Conservation (phyloP, 371 early-diverging fungal genomes). For the Neoconidiobolus thromboides region DNA sequence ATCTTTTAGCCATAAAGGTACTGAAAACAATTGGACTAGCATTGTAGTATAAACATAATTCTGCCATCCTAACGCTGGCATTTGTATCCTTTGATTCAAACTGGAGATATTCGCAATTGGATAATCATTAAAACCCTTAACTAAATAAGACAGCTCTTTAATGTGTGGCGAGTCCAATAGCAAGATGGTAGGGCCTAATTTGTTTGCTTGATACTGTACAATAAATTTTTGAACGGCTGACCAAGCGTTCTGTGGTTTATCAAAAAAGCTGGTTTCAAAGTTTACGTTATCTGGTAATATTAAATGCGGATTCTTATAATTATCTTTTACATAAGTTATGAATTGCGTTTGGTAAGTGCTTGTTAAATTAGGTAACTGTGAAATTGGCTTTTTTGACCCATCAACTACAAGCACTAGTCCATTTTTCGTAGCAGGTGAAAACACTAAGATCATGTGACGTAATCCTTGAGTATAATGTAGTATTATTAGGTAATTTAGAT, state of each 20-base stretch:
- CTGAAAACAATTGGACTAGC: constrained; percentile 45
- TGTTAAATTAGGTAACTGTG: neutral
- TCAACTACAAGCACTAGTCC: neutral
- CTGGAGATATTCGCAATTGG: constrained; percentile 45
- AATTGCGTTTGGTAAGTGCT: neutral
- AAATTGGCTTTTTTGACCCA: neutral
- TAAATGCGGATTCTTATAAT: neutral
- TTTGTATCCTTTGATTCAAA: constrained; percentile 20
- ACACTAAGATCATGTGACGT: constrained; percentile 55
- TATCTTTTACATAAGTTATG: neutral
- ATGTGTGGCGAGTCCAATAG: constrained; percentile 36
- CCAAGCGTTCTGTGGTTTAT: constrained; percentile 5
- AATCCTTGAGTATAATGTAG: constrained; percentile 44
- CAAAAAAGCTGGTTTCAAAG: neutral
- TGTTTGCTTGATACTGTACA: constrained; percentile 30
- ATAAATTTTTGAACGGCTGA: constrained; percentile 24
- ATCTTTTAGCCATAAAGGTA: constrained; percentile 51
- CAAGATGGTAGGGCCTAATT: constrained; percentile 47
- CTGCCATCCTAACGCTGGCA: constrained; percentile 79
- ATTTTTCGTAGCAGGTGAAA: constrained; percentile 24
- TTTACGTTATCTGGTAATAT: neutral
- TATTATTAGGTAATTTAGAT: constrained; percentile 39
- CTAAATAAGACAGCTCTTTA: constrained; percentile 11
- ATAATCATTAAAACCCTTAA: constrained; percentile 20
- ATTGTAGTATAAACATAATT: constrained; percentile 39